A percentile compares a stretch with the other conserved stretches of the same genome.
These are phyloP conservation scores for Dothistroma septosporum DNA, from an alignment of 2,329 filamentous ascomycete species.

Conservation along the genomic window DNA sequence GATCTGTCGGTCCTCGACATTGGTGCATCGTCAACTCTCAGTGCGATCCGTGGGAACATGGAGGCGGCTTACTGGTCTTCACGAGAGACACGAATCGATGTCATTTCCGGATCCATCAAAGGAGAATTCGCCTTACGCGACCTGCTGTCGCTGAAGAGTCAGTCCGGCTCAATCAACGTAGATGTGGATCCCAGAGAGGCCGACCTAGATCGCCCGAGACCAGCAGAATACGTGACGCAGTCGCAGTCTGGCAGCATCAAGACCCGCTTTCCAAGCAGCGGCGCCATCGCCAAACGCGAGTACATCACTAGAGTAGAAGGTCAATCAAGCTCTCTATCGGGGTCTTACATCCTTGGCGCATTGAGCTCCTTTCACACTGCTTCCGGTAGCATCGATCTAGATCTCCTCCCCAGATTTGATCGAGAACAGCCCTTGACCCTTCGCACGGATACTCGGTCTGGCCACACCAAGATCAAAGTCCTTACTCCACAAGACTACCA, in stretches of 20 bases:
- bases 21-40: constrained; percentile 33
- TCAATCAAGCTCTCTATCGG: constrained; percentile 37
- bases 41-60: constrained; percentile 34
- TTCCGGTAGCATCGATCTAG: constrained; percentile 38
- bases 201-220: constrained; percentile 25
- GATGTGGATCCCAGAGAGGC: constrained; percentile 38
- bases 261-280: constrained; percentile 29
- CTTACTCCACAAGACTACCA: constrained; percentile 32
- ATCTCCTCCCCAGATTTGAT: constrained; percentile 35
- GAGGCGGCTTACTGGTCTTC: constrained; percentile 34
- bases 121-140: constrained; percentile 42
- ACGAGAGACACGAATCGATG: constrained; percentile 39
- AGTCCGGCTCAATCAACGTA: constrained; percentile 41
- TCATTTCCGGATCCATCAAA: constrained; percentile 40
- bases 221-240: constrained; percentile 38
- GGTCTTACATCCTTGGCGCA: constrained; percentile 41
- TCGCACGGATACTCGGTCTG: constrained; percentile 35
- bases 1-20: constrained; percentile 30
- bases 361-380: constrained; percentile 35
- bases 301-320: constrained; percentile 40
- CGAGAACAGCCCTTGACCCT: constrained; percentile 28
- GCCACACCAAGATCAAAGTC: constrained; percentile 35
- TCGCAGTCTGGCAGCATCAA: constrained; percentile 39
- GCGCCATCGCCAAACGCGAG: constrained; percentile 37
- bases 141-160: constrained; percentile 39